phyloP scores from a whole-genome alignment of 257 asterid species.

The Sherardia arvensis region DNA sequence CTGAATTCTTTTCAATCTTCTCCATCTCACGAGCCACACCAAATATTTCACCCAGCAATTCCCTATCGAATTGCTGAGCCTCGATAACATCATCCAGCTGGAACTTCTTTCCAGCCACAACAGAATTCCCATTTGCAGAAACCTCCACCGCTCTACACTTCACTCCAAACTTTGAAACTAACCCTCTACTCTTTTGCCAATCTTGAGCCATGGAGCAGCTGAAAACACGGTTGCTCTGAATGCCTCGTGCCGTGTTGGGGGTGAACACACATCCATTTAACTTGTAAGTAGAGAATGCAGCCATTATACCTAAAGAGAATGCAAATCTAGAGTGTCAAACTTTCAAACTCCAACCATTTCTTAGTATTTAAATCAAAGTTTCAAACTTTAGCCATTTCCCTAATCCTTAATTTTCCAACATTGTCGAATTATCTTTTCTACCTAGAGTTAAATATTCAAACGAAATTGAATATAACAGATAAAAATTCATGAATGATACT shows the following conservation, averaged over 20 bases:
- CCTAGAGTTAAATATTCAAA: not conserved
- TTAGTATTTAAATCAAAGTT: too few species aligned
- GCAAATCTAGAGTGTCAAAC: too few species aligned
- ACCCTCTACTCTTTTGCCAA: constrained; percentile 13
- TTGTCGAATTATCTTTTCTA: not conserved
- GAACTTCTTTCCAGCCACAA: constrained; percentile 41
- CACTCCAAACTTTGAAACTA: constrained; percentile 15
- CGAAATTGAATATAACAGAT: not conserved
- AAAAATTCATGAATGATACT: not conserved
- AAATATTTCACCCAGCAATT: constrained; percentile 66
- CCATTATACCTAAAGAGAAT: constrained; percentile 33
- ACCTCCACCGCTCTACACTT: constrained; percentile 45
- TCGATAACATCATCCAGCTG: constrained; percentile 75
- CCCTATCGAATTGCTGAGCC: constrained; percentile 86
- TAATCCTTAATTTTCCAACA: too few species aligned
- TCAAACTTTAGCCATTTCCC: not conserved
- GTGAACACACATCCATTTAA: constrained; percentile 15
- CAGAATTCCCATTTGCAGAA: constrained; percentile 24
- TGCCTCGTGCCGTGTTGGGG: constrained; percentile 17
- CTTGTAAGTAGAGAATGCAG: constrained; percentile 29
- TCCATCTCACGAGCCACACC: constrained; percentile 90
- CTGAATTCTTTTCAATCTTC: constrained; percentile 66
- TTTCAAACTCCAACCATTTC: too few species aligned
- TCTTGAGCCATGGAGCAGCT: constrained; percentile 7
- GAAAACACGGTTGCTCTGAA: constrained; percentile 16